Conservation (phyloP, 225 moss, liverwort and hornwort genomes). For the Pseudisothecium myosuroides region DNA sequence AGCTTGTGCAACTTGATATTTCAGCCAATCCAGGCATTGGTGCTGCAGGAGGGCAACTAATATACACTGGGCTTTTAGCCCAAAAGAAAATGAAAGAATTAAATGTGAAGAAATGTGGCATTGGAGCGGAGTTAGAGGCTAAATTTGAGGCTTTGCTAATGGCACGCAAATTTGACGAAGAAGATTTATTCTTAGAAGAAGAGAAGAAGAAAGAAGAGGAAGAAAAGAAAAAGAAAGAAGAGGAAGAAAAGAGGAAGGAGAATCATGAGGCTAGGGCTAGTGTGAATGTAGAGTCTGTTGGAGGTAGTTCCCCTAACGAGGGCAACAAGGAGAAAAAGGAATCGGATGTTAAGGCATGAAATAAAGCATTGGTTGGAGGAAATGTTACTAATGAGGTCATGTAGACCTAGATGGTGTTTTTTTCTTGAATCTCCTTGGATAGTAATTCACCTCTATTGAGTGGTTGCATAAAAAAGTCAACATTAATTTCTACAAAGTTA, state of each 20-base stretch:
- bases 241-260: not conserved
- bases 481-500: not conserved
- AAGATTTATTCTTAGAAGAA: slow-evolving; percentile 16
- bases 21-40: slow-evolving; percentile 36
- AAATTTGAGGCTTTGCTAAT: slow-evolving; percentile 24
- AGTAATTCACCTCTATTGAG: not conserved
- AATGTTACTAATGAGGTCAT: not conserved
- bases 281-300: not conserved
- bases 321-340: not conserved
- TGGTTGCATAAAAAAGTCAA: not conserved
- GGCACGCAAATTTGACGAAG: slow-evolving; percentile 40
- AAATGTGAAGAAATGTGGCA: slow-evolving; percentile 15
- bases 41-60: not conserved
- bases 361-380: not conserved
- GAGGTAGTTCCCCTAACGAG: not conserved
- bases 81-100: slow-evolving; percentile 41
- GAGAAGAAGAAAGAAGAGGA: not conserved
- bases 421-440: not conserved
- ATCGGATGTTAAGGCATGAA: not conserved
- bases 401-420: not conserved
- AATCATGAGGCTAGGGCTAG: not conserved
- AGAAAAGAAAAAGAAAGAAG: not conserved
- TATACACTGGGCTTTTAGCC: slow-evolving; percentile 20
- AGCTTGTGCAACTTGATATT: slow-evolving; percentile 18
- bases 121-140: slow-evolving; percentile 18